A percentile compares a stretch with the other conserved stretches of the same genome.
Evolutionary conservation across 2,329 filamentous ascomycete species (phyloP).

Genomic region (Stemphylium lycopersici): DNA sequence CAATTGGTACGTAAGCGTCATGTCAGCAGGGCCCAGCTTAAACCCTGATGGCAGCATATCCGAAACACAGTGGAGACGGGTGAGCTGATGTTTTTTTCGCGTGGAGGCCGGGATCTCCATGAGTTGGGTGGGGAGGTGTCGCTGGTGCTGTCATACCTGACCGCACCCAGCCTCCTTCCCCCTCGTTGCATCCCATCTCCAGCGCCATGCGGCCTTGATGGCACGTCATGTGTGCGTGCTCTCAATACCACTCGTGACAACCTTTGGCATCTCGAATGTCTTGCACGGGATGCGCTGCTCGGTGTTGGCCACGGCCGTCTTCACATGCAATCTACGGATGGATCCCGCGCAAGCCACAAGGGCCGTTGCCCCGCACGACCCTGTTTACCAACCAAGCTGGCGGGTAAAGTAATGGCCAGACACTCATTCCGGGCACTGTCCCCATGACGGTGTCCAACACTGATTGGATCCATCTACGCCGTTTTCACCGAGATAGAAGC

Average conservation of each 20-base stretch:
- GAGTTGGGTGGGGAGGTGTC: not conserved
- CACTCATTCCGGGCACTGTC: not conserved
- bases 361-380: constrained; percentile 13
- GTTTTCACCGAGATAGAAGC: constrained; percentile 18
- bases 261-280: not conserved
- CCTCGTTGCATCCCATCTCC: not conserved
- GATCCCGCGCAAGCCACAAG: not conserved
- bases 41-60: not conserved
- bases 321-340: constrained; percentile 1
- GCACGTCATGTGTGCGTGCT: too few species aligned
- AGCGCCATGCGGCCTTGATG: not conserved
- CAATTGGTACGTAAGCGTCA: not conserved
- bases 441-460: not conserved
- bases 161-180: constrained; percentile 1
- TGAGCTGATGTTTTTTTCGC: not conserved
- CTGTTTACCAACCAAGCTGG: constrained; percentile 9
- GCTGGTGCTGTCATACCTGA: constrained; percentile 3
- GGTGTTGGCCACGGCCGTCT: not conserved
- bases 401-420: not conserved
- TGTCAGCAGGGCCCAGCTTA: not conserved
- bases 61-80: not conserved
- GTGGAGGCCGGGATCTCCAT: not conserved
- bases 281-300: too few species aligned
- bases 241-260: not conserved
- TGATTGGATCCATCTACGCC: constrained; percentile 22